A percentile compares a stretch with the other conserved stretches of the same genome.
Evolutionary conservation across 1,284 basidiomycete species (phyloP).

Genomic region (Puccinia hordei): DNA sequence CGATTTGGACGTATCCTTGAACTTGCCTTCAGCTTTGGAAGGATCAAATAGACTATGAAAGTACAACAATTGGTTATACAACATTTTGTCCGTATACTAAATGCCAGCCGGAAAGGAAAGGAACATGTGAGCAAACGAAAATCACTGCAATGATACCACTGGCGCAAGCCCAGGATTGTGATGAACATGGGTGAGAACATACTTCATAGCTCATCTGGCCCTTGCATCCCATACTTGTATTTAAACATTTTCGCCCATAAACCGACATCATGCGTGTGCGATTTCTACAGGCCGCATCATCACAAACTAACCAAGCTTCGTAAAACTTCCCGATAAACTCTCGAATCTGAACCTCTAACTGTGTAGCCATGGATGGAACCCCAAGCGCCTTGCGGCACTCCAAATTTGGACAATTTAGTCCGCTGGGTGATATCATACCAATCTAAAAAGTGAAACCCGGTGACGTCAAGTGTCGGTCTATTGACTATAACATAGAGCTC

Average conservation of each 20-base stretch:
- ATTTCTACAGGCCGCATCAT: slow-evolving; percentile 79
- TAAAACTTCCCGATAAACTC: slow-evolving; percentile 79
- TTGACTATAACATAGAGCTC: slow-evolving; percentile 60
- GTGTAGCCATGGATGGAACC: slow-evolving; percentile 71
- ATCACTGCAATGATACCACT: neutral
- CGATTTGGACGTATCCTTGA: slow-evolving; percentile 56
- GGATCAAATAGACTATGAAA: slow-evolving; percentile 75
- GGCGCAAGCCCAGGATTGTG: neutral
- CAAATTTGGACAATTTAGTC: slow-evolving; percentile 64
- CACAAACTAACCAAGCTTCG: slow-evolving; percentile 82
- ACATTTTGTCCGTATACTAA: slow-evolving; percentile 77
- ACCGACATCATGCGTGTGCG: slow-evolving; percentile 88
- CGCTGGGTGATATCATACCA: slow-evolving; percentile 59
- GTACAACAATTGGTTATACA: slow-evolving; percentile 86
- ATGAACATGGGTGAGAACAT: slow-evolving; percentile 55
- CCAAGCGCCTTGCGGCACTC: slow-evolving; percentile 67
- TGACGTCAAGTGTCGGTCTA: neutral
- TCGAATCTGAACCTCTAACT: slow-evolving; percentile 83
- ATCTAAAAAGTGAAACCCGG: slow-evolving; percentile 53
- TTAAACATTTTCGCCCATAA: slow-evolving; percentile 79
- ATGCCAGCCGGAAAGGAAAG: slow-evolving; percentile 13
- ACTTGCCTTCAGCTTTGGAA: slow-evolving; percentile 67
- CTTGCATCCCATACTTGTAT: slow-evolving; percentile 65
- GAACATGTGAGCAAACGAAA: neutral
- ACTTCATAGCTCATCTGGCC: slow-evolving; percentile 77